phyloP scores from a whole-genome alignment of 2,329 filamentous ascomycete species.

The Neobulgaria alba region DNA sequence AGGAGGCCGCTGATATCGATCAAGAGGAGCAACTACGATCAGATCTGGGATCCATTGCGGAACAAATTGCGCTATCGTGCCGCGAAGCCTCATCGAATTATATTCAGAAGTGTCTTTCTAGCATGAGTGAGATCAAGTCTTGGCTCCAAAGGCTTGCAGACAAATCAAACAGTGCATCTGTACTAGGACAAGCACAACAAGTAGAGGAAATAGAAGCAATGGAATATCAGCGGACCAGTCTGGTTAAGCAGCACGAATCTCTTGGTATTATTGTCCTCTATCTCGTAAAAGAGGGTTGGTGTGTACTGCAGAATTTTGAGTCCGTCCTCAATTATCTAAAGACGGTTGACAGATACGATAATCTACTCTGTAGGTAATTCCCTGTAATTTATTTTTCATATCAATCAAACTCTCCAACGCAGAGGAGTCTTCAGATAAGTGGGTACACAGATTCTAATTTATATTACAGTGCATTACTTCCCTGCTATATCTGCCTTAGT shows the following conservation, averaged over 20 bases:
- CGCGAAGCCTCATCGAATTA: conserved; percentile 42
- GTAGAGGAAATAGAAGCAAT: conserved; percentile 67
- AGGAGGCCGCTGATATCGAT: conserved; percentile 36
- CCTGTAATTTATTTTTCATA: not conserved
- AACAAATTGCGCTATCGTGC: conserved; percentile 39
- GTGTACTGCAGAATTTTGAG: conserved; percentile 63
- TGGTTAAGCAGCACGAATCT: conserved; percentile 84
- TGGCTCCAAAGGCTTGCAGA: conserved; percentile 73
- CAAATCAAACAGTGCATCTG: conserved; percentile 63
- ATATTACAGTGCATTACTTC: conserved; percentile 61
- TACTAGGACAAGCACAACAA: conserved; percentile 57
- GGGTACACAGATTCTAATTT: too few relatives aligned
- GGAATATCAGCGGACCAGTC: conserved; percentile 69
- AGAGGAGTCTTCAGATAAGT: not conserved
- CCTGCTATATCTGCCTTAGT: conserved; percentile 72
- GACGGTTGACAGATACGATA: conserved; percentile 69
- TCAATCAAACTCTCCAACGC: not conserved
- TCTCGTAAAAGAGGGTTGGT: conserved; percentile 68
- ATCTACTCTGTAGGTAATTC: conserved; percentile 38
- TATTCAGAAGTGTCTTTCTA: conserved; percentile 64
- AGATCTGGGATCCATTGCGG: conserved; percentile 46
- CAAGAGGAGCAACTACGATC: conserved; percentile 37
- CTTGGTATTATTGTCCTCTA: conserved; percentile 73
- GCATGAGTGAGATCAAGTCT: conserved; percentile 66
- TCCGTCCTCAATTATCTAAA: conserved; percentile 61